phyloP scores from a whole-genome alignment of 306 rosid species.

The Quercus variabilis region DNA sequence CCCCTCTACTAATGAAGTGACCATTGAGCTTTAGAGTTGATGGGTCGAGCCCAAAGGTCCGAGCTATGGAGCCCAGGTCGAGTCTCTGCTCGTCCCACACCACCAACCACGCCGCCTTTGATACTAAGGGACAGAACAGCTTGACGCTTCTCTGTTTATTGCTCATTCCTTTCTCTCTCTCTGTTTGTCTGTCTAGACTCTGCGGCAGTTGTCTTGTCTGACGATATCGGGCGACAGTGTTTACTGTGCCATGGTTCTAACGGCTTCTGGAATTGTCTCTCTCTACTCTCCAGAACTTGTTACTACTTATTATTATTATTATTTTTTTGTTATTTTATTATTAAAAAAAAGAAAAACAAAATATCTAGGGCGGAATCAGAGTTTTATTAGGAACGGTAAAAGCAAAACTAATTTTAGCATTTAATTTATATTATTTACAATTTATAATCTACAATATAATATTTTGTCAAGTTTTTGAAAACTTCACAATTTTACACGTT shows the following conservation, averaged over 20 bases:
- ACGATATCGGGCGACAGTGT: not conserved
- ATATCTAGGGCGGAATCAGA: too few species aligned
- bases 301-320: not conserved
- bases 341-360: not conserved
- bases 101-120: slow-evolving; percentile 26
- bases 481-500: fast-evolving
- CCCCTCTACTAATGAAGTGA: slow-evolving; percentile 68
- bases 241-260: slow-evolving; percentile 18
- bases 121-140: slow-evolving; percentile 53
- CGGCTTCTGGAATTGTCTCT: slow-evolving; percentile 34
- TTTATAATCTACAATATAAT: too few species aligned
- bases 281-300: not conserved
- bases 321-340: too few species aligned
- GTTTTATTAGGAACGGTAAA: too few species aligned
- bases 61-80: slow-evolving; percentile 68
- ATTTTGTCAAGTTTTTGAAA: too few species aligned
- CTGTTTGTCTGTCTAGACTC: not conserved
- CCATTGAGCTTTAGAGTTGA: slow-evolving; percentile 66
- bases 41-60: slow-evolving; percentile 59
- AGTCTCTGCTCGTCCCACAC: slow-evolving; percentile 45
- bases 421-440: too few species aligned
- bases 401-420: too few species aligned
- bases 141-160: slow-evolving; percentile 35
- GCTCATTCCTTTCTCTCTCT: not conserved
- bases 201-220: too few species aligned